Percentiles rank a stretch among this genome's conserved stretches.
Evolutionary conservation across 495 filamentous ascomycete species (phyloP).

Genomic region (Trichoderma gamsii): DNA sequence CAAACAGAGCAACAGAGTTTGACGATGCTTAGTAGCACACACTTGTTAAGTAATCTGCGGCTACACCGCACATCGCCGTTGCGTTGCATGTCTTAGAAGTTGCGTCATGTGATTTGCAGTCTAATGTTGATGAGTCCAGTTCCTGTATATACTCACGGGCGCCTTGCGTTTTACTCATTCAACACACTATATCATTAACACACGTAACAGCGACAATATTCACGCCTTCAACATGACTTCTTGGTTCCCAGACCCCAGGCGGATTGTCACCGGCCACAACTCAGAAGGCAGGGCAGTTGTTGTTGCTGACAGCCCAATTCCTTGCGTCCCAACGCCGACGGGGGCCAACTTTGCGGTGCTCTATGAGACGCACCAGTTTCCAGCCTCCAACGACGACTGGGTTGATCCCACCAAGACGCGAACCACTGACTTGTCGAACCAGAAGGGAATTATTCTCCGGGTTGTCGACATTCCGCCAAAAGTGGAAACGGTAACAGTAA

Average conservation of each 20-base stretch:
- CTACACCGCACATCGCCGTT: too few species aligned
- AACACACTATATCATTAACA: too few species aligned
- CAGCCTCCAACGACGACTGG: slow-evolving; percentile 11
- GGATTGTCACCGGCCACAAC: slow-evolving; percentile 15
- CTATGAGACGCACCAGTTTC: background rate
- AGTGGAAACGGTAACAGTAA: background rate
- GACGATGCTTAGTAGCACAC: too few species aligned
- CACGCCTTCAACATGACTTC: slow-evolving; percentile 5
- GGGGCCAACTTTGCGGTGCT: background rate
- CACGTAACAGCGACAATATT: background rate
- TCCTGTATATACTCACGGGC: too few species aligned
- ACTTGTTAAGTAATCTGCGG: too few species aligned
- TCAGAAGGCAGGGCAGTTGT: slow-evolving; percentile 2
- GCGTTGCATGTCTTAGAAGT: too few species aligned
- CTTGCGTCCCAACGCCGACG: background rate
- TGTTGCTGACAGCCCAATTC: slow-evolving; percentile 7
- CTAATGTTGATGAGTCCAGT: too few species aligned
- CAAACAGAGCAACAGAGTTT: too few species aligned
- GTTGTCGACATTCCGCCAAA: slow-evolving; percentile 2
- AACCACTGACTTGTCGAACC: slow-evolving; percentile 7
- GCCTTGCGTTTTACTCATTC: too few species aligned
- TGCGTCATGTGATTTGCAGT: too few species aligned
- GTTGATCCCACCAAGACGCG: slow-evolving; percentile 9
- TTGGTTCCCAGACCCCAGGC: slow-evolving; percentile 4
- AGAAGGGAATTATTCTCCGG: background rate